Percentiles rank a stretch among this genome's conserved stretches.
Evolutionary conservation across 495 filamentous ascomycete species (phyloP).

Genomic region (Aspergillus wentii): DNA sequence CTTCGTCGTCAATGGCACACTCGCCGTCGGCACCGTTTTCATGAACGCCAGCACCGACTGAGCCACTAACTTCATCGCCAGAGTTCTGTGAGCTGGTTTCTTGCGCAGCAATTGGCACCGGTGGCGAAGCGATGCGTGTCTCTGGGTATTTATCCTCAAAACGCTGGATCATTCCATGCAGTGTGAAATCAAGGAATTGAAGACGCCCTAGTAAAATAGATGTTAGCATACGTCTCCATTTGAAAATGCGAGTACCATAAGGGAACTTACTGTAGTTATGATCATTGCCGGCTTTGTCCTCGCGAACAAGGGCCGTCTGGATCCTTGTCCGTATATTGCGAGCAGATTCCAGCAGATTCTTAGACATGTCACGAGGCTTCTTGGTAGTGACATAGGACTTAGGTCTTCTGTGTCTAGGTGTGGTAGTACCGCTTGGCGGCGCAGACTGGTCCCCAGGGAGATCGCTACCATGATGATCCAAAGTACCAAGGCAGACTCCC

Average conservation of each 20-base stretch:
- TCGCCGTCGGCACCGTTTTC: conserved; percentile 29
- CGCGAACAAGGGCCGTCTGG: conserved; percentile 77
- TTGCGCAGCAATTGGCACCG: conserved; percentile 14
- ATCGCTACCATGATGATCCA: conserved; percentile 36
- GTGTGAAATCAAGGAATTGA: conserved; percentile 83
- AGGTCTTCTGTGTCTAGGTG: conserved; percentile 44
- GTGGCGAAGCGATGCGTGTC: conserved; percentile 51
- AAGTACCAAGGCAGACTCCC: conserved; percentile 79
- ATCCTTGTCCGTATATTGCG: conserved; percentile 80
- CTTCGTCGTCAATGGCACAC: conserved; percentile 43
- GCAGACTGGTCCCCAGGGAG: conserved; percentile 33
- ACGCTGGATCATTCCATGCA: conserved; percentile 84
- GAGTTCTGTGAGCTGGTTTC: conserved; percentile 39
- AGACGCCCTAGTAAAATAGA: conserved; percentile 56
- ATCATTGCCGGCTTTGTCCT: conserved; percentile 62
- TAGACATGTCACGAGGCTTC: conserved; percentile 89
- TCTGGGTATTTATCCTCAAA: conserved; percentile 97
- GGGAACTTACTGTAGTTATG: conserved; percentile 68
- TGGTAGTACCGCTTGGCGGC: conserved; percentile 48
- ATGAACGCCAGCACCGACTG: conserved; percentile 29
- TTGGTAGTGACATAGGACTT: conserved; percentile 39
- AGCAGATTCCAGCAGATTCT: conserved; percentile 76
- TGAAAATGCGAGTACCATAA: too few species aligned
- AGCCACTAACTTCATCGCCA: conserved; percentile 30
- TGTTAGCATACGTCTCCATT: too few species aligned